Percentiles rank a stretch among this genome's conserved stretches.
Conservation (phyloP, 2,329 filamentous ascomycete genomes). For the Aureobasidium subglaciale region DNA sequence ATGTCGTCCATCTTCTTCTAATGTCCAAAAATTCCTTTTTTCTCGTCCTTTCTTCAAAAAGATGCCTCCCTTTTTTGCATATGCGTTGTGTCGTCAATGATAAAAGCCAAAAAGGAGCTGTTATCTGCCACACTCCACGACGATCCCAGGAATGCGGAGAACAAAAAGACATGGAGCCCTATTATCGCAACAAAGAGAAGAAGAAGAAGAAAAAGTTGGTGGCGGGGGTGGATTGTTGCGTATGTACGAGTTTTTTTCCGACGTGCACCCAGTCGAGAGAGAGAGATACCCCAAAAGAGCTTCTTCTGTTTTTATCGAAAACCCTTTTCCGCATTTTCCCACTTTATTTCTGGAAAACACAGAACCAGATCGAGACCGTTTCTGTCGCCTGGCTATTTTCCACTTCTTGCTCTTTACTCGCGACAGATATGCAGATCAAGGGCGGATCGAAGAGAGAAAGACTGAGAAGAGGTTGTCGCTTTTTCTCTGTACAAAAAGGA, state of each 20-base stretch:
- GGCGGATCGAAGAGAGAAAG: neutral
- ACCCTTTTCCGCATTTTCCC: neutral
- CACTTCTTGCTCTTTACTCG: neutral
- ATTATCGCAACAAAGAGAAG: neutral
- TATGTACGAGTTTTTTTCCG: neutral
- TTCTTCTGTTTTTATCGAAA: neutral
- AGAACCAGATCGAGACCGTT: neutral
- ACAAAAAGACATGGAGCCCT: neutral
- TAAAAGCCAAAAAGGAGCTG: neutral
- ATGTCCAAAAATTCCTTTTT: conserved; percentile 15
- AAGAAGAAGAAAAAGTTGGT: neutral
- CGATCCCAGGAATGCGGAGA: neutral
- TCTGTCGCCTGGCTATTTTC: neutral
- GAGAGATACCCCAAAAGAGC: conserved; percentile 11
- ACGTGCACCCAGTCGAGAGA: neutral
- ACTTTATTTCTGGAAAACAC: neutral
- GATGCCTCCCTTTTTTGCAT: conserved; percentile 9
- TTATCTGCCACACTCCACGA: neutral
- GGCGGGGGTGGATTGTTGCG: neutral
- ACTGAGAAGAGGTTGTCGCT: neutral
- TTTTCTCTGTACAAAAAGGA: neutral
- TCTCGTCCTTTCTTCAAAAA: neutral
- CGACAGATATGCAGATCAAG: neutral
- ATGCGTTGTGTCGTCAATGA: conserved; percentile 13
- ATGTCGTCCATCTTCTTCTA: conserved; percentile 11